phyloP scores from a whole-genome alignment of 2,329 filamentous ascomycete species.

The Fusarium irregulare region DNA sequence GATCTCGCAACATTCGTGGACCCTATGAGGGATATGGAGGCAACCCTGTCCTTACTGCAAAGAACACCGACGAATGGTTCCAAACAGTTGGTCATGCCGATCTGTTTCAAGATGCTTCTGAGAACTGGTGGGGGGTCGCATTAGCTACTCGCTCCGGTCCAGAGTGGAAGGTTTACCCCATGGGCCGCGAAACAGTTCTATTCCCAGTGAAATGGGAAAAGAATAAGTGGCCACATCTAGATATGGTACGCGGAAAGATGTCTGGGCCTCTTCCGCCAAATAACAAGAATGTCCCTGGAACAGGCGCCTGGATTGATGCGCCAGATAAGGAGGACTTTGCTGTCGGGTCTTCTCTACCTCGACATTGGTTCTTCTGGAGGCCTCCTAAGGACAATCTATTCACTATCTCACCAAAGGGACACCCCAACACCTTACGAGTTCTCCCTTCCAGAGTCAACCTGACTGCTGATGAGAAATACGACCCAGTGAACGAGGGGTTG shows the following conservation, averaged over 20 bases:
- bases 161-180: background rate
- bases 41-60: background rate
- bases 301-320: background rate
- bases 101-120: background rate
- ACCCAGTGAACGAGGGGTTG: background rate
- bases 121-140: background rate
- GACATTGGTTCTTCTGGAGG: background rate
- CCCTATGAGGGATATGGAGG: background rate
- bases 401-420: background rate
- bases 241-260: background rate
- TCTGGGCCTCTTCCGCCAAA: background rate
- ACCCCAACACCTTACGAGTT: background rate
- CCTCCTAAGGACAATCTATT: background rate
- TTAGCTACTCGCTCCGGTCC: background rate
- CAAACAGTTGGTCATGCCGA: background rate
- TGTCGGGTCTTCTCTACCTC: background rate
- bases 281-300: background rate
- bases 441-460: background rate
- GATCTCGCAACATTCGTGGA: slow-evolving; percentile 41
- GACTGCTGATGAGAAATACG: background rate
- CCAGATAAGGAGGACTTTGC: background rate
- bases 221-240: background rate
- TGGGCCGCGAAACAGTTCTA: background rate
- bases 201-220: background rate
- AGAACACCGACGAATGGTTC: background rate